These are phyloP conservation scores for Monosporascus sp. DNA, from an alignment of 2,329 filamentous ascomycete species.

Conservation along the genomic window DNA sequence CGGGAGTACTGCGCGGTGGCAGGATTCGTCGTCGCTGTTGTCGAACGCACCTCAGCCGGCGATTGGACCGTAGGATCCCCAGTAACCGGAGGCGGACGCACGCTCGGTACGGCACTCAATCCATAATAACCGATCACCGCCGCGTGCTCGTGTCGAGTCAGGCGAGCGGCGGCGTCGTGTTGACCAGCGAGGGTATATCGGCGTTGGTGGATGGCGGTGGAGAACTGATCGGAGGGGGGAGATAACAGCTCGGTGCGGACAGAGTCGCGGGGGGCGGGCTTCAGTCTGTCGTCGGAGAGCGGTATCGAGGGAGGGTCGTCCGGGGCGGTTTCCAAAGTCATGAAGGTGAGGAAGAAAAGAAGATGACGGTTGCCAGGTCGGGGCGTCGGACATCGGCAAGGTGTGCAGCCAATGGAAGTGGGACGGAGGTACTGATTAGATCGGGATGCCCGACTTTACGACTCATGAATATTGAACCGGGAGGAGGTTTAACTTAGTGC, in stretches of 20 bases:
- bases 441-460: constrained; percentile 7
- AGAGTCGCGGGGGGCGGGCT: constrained; percentile 14
- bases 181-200: constrained; percentile 18
- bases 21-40: constrained; percentile 6
- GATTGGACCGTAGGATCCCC: constrained; percentile 10
- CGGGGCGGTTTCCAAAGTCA: constrained; percentile 23
- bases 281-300: constrained; percentile 17
- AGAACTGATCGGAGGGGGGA: constrained; percentile 12
- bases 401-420: constrained; percentile 8
- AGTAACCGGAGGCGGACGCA: constrained; percentile 13
- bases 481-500: neutral
- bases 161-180: constrained; percentile 13
- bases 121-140: constrained; percentile 24
- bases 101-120: constrained; percentile 19
- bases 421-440: constrained; percentile 4
- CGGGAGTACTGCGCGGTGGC: constrained; percentile 12
- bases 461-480: neutral
- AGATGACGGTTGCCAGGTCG: constrained; percentile 11
- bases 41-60: constrained; percentile 10
- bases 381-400: constrained; percentile 25
- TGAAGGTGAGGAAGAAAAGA: constrained; percentile 21
- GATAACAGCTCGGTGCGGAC: constrained; percentile 15
- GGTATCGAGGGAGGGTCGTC: constrained; percentile 18
- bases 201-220: constrained; percentile 16
- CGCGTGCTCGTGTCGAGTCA: constrained; percentile 19